A percentile compares a stretch with the other conserved stretches of the same genome.
These are phyloP conservation scores for Calonectria hongkongensis DNA, from an alignment of 2,329 filamentous ascomycete genomes.

Conservation along the genomic window DNA sequence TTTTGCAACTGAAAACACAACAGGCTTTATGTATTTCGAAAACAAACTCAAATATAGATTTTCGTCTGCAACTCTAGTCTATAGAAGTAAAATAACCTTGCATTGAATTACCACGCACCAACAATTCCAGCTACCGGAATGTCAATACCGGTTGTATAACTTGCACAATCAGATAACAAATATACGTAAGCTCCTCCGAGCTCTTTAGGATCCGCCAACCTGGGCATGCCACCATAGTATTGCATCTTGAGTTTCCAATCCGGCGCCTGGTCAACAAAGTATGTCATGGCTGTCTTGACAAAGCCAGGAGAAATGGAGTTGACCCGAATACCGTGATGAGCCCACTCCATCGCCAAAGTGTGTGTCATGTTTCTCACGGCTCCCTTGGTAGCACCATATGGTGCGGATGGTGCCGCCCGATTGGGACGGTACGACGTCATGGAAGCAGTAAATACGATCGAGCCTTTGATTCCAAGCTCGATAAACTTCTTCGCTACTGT, in stretches of 20 bases:
- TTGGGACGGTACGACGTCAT: constrained; percentile 19
- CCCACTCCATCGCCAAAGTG: constrained; percentile 68
- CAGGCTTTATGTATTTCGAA: too few relatives aligned
- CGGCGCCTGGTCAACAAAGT: constrained; percentile 13
- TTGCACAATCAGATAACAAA: constrained; percentile 5
- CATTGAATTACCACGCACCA: neutral
- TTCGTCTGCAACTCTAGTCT: too few relatives aligned
- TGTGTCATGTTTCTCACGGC: constrained; percentile 64
- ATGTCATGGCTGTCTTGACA: constrained; percentile 56
- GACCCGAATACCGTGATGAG: constrained; percentile 66
- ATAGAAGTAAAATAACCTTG: neutral
- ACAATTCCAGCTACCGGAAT: constrained; percentile 19
- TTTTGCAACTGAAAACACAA: too few relatives aligned
- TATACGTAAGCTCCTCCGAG: constrained; percentile 6
- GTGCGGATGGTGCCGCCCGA: constrained; percentile 5
- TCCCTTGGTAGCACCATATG: constrained; percentile 64
- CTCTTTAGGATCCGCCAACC: constrained; percentile 5
- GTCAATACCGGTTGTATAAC: constrained; percentile 10
- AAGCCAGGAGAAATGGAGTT: constrained; percentile 68
- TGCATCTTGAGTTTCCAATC: constrained; percentile 24
- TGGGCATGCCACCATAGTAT: constrained; percentile 11
- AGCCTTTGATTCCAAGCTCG: constrained; percentile 13
- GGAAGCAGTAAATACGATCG: constrained; percentile 3
- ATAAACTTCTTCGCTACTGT: constrained; percentile 13
- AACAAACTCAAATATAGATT: too few relatives aligned